Evolutionary conservation across 331 rosid species (phyloP), one percentile per base, ranked within the genome.

Genomic region (Rosa hybrid): DNA sequence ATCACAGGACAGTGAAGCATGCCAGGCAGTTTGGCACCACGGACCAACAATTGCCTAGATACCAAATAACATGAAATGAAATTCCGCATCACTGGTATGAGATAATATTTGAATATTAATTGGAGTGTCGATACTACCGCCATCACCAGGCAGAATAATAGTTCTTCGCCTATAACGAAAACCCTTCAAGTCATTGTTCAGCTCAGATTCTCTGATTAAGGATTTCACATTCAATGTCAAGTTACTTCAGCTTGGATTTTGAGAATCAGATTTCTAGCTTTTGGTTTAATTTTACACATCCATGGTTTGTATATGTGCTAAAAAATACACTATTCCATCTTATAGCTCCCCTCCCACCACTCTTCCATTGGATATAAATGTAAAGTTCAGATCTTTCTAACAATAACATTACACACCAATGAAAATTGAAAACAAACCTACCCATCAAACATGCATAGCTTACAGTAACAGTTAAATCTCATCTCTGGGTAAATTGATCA

Each of bases 401-500:
- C 71, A 65, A 6, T 30, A 16, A 34, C 69, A 64, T 39, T 14
- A 6, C 9, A 56, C 54, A 57, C n/a, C 69, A 75, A 75, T 14
- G 17, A 21, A 23, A 75, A 53, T 16, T 14, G 17, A 21, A 23
- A 75, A 53, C 44, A 51, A 20, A 11, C n/a, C 25, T 56, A n/a
- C 14, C 41, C 53, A 34, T 34, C 68, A 74, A 54, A 72, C 77
- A 49, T 2, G 4, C 16, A 20, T n/a, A 39, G 44, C 44, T 11
- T 27, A 57, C 5, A 64, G 14, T 18, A 68, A 53, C 42, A 68
- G 23, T 44, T n/a, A 76, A 45, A 27, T 75, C 49, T 11, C 21
- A 63, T 21, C 75, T 69, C 21, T 16, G 30, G 57, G 49, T 11
- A 76, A 67, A 72, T 41, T 8, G 49, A 79, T 78, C 83, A 68